Base-by-base conservation (phyloP, 2,329 filamentous ascomycete genomes). In the Venturia aucupariae region DNA sequence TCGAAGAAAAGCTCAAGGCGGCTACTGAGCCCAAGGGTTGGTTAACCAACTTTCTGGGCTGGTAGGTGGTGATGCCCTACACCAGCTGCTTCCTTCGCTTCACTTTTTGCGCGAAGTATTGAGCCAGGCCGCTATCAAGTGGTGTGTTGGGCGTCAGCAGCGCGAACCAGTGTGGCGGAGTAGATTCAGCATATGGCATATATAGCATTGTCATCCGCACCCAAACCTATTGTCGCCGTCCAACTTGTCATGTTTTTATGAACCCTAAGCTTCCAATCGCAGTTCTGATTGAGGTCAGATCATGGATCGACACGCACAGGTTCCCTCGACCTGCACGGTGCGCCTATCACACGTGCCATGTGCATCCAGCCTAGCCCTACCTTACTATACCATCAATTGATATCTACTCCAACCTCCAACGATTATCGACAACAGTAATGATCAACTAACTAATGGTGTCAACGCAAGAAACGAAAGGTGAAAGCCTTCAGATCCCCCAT, bases 1-100 rank as follows among this genome's bases (percentile, higher is more conserved):
- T 96, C 17, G 88, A 91, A 42, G 85, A 89, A 75, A 86, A 82
- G 72, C 74, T 90, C 72, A 79, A 80, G 71, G 62, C 71, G 72
- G 4, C 74, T 24, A 64, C n/a, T 38, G 24, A 62, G 42, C 6
- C 39, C n/a, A 44, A 51, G 35, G 6, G 19, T 42, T 60, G 57
- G 32, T 15, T 41, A 17, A 32, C 35, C n/a, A 27, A 22, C 38
- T 44, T 60, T 39, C 38, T 60, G 1, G 38, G 38, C 27, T 42
- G 35, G 38, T 57, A n/a, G 30, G 8, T 57, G 19, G 30, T 35
- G 51, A 10, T 57, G 46, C 51, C 19, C 51, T n/a, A n/a, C 15
- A 22, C 51, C 51, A 57, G 27, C 19, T 30, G 15, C n/a, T 35
- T 3, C 51, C 3, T 35, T 57, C 51, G 51, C 51, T 57, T 57